phyloP scores from a whole-genome alignment of 179 eudicot genomes.

The Silene coronaria region DNA sequence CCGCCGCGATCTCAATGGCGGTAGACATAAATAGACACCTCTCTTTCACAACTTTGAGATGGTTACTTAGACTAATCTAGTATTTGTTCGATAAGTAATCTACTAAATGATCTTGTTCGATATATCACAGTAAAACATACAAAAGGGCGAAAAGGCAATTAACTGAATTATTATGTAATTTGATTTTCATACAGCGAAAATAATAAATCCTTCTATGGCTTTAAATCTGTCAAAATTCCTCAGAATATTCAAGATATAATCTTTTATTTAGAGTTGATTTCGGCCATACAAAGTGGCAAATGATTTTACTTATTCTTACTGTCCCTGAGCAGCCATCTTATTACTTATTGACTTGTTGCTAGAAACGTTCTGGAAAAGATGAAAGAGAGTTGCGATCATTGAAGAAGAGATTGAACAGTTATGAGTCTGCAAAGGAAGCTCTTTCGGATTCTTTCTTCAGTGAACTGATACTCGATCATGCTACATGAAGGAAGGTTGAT shows the following conservation, averaged over 20 bases:
- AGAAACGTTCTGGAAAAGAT: conserved; percentile 72
- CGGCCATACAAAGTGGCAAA: not conserved
- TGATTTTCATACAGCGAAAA: not conserved
- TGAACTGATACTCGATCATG: conserved; percentile 34
- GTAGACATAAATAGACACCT: not conserved
- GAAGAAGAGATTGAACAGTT: conserved; percentile 71
- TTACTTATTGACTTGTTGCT: conserved; percentile 10
- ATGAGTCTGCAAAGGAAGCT: conserved; percentile 64
- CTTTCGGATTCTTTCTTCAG: conserved; percentile 63
- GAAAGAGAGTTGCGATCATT: conserved; percentile 74
- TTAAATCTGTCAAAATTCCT: not conserved
- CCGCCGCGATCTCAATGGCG: not conserved
- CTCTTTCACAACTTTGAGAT: not conserved
- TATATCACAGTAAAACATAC: not conserved
- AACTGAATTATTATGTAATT: not conserved
- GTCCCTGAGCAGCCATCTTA: not conserved
- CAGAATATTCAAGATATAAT: not conserved
- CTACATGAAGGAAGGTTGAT: conserved; percentile 18
- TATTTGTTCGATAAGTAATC: not conserved
- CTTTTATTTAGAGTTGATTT: not conserved
- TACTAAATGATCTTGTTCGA: not conserved
- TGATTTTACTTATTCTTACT: not conserved
- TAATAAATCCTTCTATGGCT: not conserved
- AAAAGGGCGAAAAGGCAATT: not conserved
- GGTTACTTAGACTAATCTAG: not conserved